Evolutionary conservation across 2,329 filamentous ascomycete genomes (phyloP).

Genomic region (Verticillium longisporum): DNA sequence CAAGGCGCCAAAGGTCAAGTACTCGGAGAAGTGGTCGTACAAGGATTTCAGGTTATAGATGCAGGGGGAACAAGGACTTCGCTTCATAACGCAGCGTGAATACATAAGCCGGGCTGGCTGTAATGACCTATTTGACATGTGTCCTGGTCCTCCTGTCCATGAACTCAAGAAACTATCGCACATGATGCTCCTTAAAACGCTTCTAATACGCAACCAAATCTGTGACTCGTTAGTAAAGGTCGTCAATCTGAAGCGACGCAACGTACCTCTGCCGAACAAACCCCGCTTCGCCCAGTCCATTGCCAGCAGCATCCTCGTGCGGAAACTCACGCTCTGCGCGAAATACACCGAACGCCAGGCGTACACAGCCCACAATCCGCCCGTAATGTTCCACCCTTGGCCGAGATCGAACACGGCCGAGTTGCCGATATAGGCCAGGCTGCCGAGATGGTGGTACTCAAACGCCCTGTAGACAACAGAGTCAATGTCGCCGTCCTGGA

Average conservation of each 20-base stretch:
- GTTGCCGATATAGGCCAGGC: conserved; percentile 91
- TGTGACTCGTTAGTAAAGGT: not conserved
- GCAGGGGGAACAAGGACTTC: not conserved
- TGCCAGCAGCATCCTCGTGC: conserved; percentile 80
- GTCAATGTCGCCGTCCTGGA: conserved; percentile 84
- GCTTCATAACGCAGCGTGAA: not conserved
- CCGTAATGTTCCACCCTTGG: conserved; percentile 68
- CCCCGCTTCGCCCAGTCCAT: conserved; percentile 99
- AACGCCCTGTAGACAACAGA: conserved; percentile 91
- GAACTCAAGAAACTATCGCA: not conserved
- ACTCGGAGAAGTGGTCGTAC: conserved; percentile 95
- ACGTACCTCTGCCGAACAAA: conserved; percentile 86
- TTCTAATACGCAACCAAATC: not conserved
- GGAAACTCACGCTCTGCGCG: conserved; percentile 89
- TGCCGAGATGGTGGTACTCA: conserved; percentile 87
- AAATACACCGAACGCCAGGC: conserved; percentile 96
- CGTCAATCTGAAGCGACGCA: not conserved
- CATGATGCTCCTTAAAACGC: conserved; percentile 4
- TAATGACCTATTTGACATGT: not conserved
- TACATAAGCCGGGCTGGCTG: not conserved
- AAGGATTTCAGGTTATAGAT: conserved; percentile 68
- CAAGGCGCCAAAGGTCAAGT: conserved; percentile 73
- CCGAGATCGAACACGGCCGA: conserved; percentile 89
- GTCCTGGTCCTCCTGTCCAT: not conserved
- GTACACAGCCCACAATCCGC: conserved; percentile 88